phyloP scores from a whole-genome alignment of 352 stramenopile species.

The Elongisporangium prolatum region DNA sequence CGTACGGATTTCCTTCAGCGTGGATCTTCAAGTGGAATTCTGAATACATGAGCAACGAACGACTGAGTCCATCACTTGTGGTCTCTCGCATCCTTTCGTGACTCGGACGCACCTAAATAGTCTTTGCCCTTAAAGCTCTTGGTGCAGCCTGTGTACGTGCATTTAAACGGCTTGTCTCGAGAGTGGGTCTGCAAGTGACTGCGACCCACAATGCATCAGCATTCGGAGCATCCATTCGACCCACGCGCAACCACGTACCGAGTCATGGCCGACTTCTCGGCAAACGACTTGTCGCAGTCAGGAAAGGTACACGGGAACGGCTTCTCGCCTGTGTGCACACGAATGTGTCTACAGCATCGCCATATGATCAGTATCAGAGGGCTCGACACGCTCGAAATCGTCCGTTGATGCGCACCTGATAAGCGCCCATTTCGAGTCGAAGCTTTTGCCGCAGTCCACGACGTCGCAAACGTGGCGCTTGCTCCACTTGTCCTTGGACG shows the following conservation, averaged over 20 bases:
- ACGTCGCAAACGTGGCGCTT: conserved; percentile 74
- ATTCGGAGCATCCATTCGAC: neutral
- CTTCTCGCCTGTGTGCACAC: conserved; percentile 86
- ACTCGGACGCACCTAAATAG: conserved; percentile 38
- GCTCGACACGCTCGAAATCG: conserved; percentile 1
- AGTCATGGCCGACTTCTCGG: conserved; percentile 85
- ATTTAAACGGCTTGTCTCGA: conserved; percentile 82
- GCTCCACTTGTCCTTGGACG: conserved; percentile 57
- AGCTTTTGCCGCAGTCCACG: conserved; percentile 72
- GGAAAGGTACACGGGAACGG: conserved; percentile 79
- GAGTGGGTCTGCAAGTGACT: conserved; percentile 86
- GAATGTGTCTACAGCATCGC: conserved; percentile 58
- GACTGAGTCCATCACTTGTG: too few species aligned
- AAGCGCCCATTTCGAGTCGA: conserved; percentile 83
- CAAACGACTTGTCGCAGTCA: conserved; percentile 86
- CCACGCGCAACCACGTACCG: conserved; percentile 24
- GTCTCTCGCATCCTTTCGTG: neutral
- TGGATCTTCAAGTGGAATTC: conserved; percentile 87
- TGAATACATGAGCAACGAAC: conserved; percentile 1
- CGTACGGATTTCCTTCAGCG: conserved; percentile 73
- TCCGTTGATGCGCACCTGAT: conserved; percentile 45
- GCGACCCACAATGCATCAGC: conserved; percentile 2
- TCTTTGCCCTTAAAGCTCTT: conserved; percentile 89
- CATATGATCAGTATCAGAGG: neutral
- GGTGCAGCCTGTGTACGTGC: conserved; percentile 75